Conservation (phyloP, 73 alveolate species). For the Tetrahymena elliotti region DNA sequence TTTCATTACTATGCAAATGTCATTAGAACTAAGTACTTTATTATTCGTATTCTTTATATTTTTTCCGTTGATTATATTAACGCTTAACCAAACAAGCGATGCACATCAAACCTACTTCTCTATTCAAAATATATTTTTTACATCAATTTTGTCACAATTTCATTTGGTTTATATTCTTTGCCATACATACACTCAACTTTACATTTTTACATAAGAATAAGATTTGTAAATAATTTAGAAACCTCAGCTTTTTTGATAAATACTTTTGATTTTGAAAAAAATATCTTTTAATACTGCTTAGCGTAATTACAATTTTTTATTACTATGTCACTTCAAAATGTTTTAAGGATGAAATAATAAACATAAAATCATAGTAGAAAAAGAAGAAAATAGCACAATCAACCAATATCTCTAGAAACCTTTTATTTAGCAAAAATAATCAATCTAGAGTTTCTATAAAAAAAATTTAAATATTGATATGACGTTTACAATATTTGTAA, state of each 20-base stretch:
- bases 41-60: background rate
- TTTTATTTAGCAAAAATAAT: background rate
- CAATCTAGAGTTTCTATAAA: background rate
- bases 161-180: no score
- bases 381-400: no score
- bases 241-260: no score
- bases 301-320: no score
- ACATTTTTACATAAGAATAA: background rate
- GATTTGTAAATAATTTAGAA: background rate
- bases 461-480: background rate
- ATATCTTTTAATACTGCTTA: no score
- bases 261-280: no score
- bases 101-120: background rate
- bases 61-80: background rate
- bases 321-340: no score
- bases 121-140: background rate
- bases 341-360: no score
- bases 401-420: background rate
- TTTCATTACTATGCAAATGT: background rate
- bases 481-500: background rate
- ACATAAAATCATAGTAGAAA: no score
- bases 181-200: background rate
- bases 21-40: background rate
- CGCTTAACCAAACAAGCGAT: background rate
- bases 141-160: background rate